A percentile compares a stretch with the other conserved stretches of the same genome.
These are phyloP conservation scores for Xylariaceae sp. DNA, from an alignment of 2,329 filamentous ascomycete genomes.

Conservation along the genomic window DNA sequence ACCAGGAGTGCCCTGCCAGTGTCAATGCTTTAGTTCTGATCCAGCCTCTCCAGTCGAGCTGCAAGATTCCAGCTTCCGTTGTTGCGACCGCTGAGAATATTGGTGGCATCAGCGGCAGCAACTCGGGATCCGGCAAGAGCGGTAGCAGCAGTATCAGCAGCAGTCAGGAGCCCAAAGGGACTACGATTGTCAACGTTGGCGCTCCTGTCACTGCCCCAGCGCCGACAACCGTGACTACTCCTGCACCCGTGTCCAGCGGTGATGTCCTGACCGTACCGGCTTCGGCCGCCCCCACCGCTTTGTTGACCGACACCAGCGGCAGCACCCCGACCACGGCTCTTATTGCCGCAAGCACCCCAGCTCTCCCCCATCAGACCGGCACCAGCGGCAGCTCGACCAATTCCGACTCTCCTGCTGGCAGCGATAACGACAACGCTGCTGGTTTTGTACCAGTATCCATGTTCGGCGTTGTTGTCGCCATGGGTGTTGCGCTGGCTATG, in stretches of 20 bases:
- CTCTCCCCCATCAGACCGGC: conserved; percentile 2
- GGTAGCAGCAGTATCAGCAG: conserved; percentile 1
- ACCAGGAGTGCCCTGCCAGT: conserved; percentile 33
- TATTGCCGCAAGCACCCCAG: not conserved
- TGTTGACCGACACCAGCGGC: conserved; percentile 6
- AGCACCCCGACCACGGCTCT: conserved; percentile 4
- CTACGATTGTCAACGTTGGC: conserved; percentile 5
- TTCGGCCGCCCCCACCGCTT: conserved; percentile 2
- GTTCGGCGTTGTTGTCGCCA: conserved; percentile 24
- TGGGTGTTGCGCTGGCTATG: conserved; percentile 22
- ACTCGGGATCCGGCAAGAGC: conserved; percentile 2
- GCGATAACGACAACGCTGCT: conserved; percentile 12
- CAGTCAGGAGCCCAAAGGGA: not conserved
- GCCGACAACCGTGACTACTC: conserved; percentile 6
- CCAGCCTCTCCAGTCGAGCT: conserved; percentile 30
- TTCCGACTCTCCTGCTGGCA: not conserved
- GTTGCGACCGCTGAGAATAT: conserved; percentile 30
- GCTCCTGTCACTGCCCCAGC: not conserved
- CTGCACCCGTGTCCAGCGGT: not conserved
- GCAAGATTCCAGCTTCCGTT: conserved; percentile 31
- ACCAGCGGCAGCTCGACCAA: not conserved
- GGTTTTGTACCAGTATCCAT: conserved; percentile 19
- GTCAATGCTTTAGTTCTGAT: conserved; percentile 33
- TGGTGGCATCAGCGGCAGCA: conserved; percentile 11
- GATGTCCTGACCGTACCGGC: conserved; percentile 6